phyloP scores from a whole-genome alignment of 148 eudicot genomes.

The Camellia lanceoleosa region DNA sequence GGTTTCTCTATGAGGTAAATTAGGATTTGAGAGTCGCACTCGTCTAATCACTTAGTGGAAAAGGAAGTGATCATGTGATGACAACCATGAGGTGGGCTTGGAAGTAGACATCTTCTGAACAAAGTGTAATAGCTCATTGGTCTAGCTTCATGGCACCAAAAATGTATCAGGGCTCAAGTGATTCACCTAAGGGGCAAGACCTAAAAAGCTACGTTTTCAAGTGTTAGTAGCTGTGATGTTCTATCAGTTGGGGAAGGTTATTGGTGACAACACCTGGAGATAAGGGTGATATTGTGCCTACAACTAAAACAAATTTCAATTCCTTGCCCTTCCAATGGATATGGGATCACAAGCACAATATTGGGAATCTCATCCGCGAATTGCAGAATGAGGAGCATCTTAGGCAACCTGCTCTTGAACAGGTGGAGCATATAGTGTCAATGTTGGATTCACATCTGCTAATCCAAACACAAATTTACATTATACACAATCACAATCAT shows the following conservation, averaged over 20 bases:
- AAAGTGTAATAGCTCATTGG: too few relatives aligned
- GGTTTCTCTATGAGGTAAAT: too few relatives aligned
- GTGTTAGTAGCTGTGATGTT: neutral
- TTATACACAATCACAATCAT: too few relatives aligned
- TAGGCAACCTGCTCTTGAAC: neutral
- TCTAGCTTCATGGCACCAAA: too few relatives aligned
- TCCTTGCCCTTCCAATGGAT: too few relatives aligned
- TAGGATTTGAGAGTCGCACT: neutral
- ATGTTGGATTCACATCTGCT: too few relatives aligned
- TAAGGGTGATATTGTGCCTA: neutral
- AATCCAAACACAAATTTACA: too few relatives aligned
- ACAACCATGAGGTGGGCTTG: too few relatives aligned
- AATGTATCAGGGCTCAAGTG: too few relatives aligned
- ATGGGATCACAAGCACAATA: too few relatives aligned
- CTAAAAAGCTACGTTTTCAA: neutral
- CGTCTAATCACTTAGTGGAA: neutral
- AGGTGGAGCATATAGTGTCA: neutral
- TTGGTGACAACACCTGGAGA: neutral
- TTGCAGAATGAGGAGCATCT: neutral
- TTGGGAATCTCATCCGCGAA: neutral
- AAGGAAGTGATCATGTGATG: too few relatives aligned
- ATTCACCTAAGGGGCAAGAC: neutral
- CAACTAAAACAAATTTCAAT: neutral
- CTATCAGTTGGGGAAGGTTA: neutral
- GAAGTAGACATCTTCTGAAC: too few relatives aligned